These are phyloP conservation scores for Pseudevernia furfuracea DNA, from an alignment of 495 filamentous ascomycete genomes.

Conservation along the genomic window DNA sequence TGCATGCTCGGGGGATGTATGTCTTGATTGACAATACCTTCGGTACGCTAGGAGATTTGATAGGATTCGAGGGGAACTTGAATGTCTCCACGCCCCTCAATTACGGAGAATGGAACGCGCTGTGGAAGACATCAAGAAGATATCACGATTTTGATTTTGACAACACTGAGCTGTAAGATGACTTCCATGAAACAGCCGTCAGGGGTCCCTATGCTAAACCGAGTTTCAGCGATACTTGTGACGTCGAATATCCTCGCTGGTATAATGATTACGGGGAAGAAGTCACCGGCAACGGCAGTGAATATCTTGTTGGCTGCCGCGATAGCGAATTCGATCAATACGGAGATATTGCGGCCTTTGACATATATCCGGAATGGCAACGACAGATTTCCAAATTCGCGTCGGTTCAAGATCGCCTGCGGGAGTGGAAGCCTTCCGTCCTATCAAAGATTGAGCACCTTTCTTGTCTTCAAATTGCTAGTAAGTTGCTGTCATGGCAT, in stretches of 20 bases:
- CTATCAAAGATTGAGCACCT: constrained; percentile 33
- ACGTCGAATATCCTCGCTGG: constrained; percentile 32
- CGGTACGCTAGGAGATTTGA: constrained; percentile 40
- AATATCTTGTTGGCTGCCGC: constrained; percentile 32
- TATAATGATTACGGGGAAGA: constrained; percentile 31
- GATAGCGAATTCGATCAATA: constrained; percentile 40
- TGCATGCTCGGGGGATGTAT: constrained; percentile 37
- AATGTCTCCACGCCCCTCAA: constrained; percentile 39
- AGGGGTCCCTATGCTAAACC: background rate
- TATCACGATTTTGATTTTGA: constrained; percentile 38
- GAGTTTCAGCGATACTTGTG: constrained; percentile 24
- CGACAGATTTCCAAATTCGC: constrained; percentile 35
- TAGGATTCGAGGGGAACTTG: constrained; percentile 40
- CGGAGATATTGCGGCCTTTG: constrained; percentile 38
- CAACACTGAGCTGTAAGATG: constrained; percentile 25
- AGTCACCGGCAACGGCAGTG: constrained; percentile 25
- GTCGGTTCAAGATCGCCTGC: constrained; percentile 37
- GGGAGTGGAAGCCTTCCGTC: constrained; percentile 36
- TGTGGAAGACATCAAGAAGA: constrained; percentile 36
- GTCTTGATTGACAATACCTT: constrained; percentile 38
- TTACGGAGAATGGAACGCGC: constrained; percentile 37
- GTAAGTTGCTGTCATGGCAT: background rate
- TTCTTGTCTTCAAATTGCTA: constrained; percentile 34
- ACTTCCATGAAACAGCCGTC: background rate
- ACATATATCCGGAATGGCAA: constrained; percentile 36